Evolutionary conservation across 2,329 filamentous ascomycete genomes (phyloP).

Genomic region (Metarhizium album): DNA sequence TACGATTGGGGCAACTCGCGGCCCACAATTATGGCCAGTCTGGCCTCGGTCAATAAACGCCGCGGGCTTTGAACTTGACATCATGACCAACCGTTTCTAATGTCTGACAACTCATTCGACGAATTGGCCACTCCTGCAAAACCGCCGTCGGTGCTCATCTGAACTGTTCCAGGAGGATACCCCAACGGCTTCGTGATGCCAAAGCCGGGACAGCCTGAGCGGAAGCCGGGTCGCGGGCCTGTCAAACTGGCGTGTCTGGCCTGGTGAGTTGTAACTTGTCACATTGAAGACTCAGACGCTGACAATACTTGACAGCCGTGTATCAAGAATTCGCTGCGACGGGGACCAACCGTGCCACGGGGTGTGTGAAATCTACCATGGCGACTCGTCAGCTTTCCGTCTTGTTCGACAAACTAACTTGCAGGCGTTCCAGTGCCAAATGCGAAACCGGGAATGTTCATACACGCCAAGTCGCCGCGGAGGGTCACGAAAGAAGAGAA

Average conservation of each 20-base stretch:
- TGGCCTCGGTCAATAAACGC: neutral
- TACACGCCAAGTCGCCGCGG: conserved; percentile 3
- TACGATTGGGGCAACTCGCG: neutral
- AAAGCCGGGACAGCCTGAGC: neutral
- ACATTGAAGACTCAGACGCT: too few species aligned
- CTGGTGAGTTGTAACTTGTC: too few species aligned
- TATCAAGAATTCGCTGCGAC: neutral
- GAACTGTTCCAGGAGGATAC: neutral
- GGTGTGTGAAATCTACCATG: neutral
- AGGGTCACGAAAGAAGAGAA: neutral
- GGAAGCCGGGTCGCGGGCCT: neutral
- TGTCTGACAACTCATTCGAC: neutral
- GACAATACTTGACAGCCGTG: neutral
- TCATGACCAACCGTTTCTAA: neutral
- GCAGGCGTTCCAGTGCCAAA: neutral
- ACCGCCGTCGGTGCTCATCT: neutral
- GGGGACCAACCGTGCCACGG: conserved; percentile 4
- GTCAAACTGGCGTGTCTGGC: conserved; percentile 2
- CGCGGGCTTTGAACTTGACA: neutral
- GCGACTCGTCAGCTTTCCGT: neutral
- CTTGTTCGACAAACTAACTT: neutral
- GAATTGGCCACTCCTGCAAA: neutral
- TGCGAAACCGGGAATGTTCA: neutral
- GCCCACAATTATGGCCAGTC: neutral
- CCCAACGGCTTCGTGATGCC: neutral